Base-by-base conservation (phyloP, 2,329 filamentous ascomycete species). In the Tolypocladium capitatum region DNA sequence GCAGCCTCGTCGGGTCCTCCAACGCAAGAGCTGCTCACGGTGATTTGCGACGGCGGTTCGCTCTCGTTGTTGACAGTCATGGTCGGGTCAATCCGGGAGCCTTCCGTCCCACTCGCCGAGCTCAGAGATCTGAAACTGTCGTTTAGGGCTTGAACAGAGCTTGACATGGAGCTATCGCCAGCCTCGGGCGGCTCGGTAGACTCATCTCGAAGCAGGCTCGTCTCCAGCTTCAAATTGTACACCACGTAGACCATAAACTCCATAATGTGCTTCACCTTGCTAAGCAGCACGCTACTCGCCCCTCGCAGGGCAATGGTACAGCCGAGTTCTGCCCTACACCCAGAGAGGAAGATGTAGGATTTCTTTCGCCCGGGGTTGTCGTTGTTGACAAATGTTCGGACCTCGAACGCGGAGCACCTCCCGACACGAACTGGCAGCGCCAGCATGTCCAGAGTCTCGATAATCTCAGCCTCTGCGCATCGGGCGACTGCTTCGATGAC, bases 241-340 rank as follows among this genome's bases (percentile, higher is more conserved):
- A 97, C 90, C 20, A 98, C 94, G 56, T 97, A 98, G 34, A 94
- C 85, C 91, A 98, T 96, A 61, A 98, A 97, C 61, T 98, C 92
- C 11, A 91, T 92, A 55, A 98, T 92, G 46, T 81, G 79, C 67
- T 98, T 98, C 64, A 98, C 81, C 56, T 82, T 86, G 1, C 80
- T 72, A 18, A 98, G 73, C 0, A 81, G 73, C 43, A 78, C 70
- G 30, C 81, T 82, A 50, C 84, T 81, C 4, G 84, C 86, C 1
- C 92, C 92, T 42, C 92, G 82, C 21, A 98, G 71, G 13, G 89
- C 87, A 56, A 98, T 95, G 0, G 92, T 98, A 61, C 92, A 97
- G 0, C 92, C 94, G 2, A 98, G 77, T 50, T 94, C 85, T 52
- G 86, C 87, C 9, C 84, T 81, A 56, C 89, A 96, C 3, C 91